These are phyloP conservation scores for Herpotrichia juniperi DNA, from an alignment of 2,329 filamentous ascomycete species.

Conservation along the genomic window DNA sequence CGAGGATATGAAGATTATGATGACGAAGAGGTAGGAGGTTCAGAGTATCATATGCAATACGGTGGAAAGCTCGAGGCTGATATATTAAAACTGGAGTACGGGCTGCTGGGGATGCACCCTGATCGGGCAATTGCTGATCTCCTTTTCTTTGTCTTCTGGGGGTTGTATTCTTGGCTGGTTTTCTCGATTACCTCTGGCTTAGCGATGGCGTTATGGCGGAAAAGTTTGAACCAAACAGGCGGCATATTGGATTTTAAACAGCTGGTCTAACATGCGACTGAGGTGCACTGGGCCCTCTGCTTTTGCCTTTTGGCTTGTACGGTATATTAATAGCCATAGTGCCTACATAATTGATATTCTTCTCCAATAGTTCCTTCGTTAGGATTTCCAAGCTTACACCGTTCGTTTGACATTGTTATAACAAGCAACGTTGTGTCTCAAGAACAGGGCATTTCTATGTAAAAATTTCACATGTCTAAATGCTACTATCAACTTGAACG, in stretches of 20 bases:
- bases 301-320: background rate
- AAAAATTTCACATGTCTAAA: background rate
- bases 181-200: background rate
- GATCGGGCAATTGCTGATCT: background rate
- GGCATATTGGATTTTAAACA: too few relatives aligned
- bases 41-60: too few relatives aligned
- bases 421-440: background rate
- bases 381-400: background rate
- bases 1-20: constrained; percentile 41
- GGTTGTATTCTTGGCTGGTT: background rate
- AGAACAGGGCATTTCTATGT: background rate
- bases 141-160: background rate
- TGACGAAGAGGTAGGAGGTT: constrained; percentile 12
- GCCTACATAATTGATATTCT: background rate
- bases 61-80: too few relatives aligned
- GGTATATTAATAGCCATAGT: background rate
- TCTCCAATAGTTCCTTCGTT: background rate
- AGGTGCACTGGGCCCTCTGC: too few relatives aligned
- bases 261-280: background rate
- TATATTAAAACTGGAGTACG: too few relatives aligned
- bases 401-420: background rate
- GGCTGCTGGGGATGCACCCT: background rate
- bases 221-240: background rate
- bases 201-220: background rate
- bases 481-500: background rate